Conservation (phyloP, 768 basidiomycete genomes). For the Tulasnella sp. region DNA sequence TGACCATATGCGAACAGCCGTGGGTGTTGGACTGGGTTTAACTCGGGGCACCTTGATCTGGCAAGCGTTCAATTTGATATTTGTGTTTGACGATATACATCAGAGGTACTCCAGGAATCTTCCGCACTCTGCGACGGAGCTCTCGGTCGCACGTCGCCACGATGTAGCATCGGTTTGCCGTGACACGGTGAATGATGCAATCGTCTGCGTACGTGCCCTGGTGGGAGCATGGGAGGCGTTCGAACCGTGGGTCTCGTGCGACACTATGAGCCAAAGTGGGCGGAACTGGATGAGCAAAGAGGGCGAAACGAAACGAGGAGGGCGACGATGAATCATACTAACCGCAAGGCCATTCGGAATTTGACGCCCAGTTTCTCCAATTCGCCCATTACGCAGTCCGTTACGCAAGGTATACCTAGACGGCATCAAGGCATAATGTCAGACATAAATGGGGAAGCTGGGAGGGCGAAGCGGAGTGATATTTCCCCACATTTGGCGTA, state of each 20-base stretch:
- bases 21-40: background rate
- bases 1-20: background rate
- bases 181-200: slow-evolving; percentile 94
- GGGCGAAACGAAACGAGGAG: slow-evolving; percentile 29
- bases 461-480: background rate
- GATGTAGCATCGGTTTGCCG: slow-evolving; percentile 91
- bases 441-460: background rate
- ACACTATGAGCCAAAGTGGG: slow-evolving; percentile 53
- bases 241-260: slow-evolving; percentile 95
- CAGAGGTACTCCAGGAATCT: slow-evolving; percentile 86
- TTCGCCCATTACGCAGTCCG: slow-evolving; percentile 98
- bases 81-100: slow-evolving; percentile 94
- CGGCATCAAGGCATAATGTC: background rate
- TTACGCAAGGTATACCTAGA: slow-evolving; percentile 95
- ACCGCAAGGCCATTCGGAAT: slow-evolving; percentile 93
- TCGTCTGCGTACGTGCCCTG: slow-evolving; percentile 98
- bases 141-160: slow-evolving; percentile 98
- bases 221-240: slow-evolving; percentile 88
- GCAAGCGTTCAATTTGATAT: slow-evolving; percentile 92
- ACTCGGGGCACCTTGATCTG: slow-evolving; percentile 86
- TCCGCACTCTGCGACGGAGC: slow-evolving; percentile 84
- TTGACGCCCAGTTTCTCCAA: slow-evolving; percentile 95
- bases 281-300: background rate
- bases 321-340: slow-evolving; percentile 35
- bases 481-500: slow-evolving; percentile 84